Conservation (phyloP, 371 early-diverging fungal genomes). For the Rhizomucor pusillus region DNA sequence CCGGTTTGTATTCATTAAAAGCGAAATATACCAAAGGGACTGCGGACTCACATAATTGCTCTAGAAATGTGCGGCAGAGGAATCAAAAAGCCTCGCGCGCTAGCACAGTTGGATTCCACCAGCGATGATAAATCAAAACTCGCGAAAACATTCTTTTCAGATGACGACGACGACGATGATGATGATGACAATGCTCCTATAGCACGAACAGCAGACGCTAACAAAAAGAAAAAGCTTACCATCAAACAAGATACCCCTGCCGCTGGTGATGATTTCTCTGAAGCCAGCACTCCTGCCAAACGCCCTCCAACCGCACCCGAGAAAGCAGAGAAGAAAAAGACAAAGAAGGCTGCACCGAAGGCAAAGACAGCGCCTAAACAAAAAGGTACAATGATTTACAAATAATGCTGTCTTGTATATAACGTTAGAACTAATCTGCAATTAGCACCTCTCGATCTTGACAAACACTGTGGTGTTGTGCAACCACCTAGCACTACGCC, state of each 20-base stretch:
- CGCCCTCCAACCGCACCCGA: constrained; percentile 19
- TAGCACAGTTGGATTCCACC: constrained; percentile 9
- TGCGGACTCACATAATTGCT: neutral
- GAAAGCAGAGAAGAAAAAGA: constrained; percentile 37
- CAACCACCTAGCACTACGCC: constrained; percentile 52
- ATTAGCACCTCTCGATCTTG: constrained; percentile 69
- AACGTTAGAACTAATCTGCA: neutral
- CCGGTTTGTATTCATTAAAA: constrained; percentile 19
- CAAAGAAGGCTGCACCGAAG: constrained; percentile 35
- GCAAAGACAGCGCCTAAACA: constrained; percentile 35
- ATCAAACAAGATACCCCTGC: constrained; percentile 2
- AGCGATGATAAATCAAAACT: constrained; percentile 10
- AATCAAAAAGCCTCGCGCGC: constrained; percentile 9
- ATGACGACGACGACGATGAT: constrained; percentile 27
- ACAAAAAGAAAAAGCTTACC: constrained; percentile 11
- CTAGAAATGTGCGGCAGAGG: constrained; percentile 13
- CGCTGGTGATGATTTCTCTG: constrained; percentile 11
- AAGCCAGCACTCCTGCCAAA: constrained; percentile 12
- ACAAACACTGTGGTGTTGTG: constrained; percentile 81
- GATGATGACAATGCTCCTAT: neutral
- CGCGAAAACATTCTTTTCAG: constrained; percentile 17
- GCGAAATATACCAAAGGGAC: neutral
- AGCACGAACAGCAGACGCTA: neutral
- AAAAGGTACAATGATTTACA: constrained; percentile 27
- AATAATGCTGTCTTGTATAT: too few species aligned